phyloP scores from a whole-genome alignment of 345 rosid genomes.

The Hypericum perforatum region DNA sequence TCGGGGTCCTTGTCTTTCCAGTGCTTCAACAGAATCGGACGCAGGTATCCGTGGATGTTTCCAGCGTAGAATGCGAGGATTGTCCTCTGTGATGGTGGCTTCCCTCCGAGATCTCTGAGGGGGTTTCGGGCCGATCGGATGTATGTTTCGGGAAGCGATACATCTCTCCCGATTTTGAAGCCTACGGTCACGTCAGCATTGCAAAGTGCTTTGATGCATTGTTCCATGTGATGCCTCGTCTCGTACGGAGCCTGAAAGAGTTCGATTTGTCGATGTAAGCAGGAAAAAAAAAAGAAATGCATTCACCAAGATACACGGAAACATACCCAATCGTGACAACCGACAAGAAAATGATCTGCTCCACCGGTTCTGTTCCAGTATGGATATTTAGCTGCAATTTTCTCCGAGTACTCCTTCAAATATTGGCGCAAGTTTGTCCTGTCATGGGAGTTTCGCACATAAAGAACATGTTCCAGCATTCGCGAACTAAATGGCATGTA shows the following conservation, averaged over 20 bases:
- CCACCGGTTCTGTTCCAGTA: slow-evolving; percentile 86
- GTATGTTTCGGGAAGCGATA: slow-evolving; percentile 90
- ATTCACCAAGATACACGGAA: background rate
- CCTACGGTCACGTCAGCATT: slow-evolving; percentile 82
- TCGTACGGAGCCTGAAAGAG: slow-evolving; percentile 85
- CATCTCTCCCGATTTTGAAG: slow-evolving; percentile 90
- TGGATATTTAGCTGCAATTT: slow-evolving; percentile 74
- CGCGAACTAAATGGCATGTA: slow-evolving; percentile 96
- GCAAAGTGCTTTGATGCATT: slow-evolving; percentile 89
- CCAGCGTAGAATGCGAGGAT: slow-evolving; percentile 93
- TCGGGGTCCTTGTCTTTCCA: slow-evolving; percentile 85
- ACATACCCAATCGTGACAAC: slow-evolving; percentile 97
- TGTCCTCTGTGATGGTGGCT: slow-evolving; percentile 52
- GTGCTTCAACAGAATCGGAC: slow-evolving; percentile 52
- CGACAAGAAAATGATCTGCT: slow-evolving; percentile 89
- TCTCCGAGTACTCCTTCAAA: slow-evolving; percentile 63
- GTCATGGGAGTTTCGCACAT: slow-evolving; percentile 85
- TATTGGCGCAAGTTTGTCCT: slow-evolving; percentile 64
- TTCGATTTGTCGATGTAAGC: background rate
- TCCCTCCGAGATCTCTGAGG: slow-evolving; percentile 80
- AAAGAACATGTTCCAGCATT: slow-evolving; percentile 75
- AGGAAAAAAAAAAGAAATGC: background rate
- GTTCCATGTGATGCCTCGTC: slow-evolving; percentile 96
- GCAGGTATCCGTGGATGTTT: slow-evolving; percentile 69
- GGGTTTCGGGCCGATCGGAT: slow-evolving; percentile 90